Conservation (phyloP, 345 rosid genomes). For the Lumnitzera racemosa region DNA sequence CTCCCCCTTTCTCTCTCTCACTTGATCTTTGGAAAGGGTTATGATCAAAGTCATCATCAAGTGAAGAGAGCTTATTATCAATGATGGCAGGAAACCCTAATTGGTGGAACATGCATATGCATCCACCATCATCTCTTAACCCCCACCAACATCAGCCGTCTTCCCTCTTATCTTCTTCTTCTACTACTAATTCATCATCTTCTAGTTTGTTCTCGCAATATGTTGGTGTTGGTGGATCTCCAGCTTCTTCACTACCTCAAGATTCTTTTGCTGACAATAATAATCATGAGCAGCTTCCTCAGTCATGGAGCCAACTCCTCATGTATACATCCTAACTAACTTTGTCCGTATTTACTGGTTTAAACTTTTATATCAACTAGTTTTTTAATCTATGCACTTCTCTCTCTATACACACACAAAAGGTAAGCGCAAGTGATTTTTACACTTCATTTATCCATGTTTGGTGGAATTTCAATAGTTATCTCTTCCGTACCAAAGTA, state of each 20-base stretch:
- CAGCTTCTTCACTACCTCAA: conserved; percentile 25
- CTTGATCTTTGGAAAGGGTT: not conserved
- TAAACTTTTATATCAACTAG: not conserved
- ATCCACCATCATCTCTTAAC: conserved; percentile 34
- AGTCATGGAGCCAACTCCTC: conserved; percentile 58
- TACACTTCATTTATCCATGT: too few species aligned
- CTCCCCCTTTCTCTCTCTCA: not conserved
- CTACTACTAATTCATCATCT: conserved; percentile 17
- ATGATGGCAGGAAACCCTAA: conserved; percentile 78
- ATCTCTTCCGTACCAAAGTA: too few species aligned
- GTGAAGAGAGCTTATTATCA: conserved; percentile 16
- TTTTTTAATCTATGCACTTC: not conserved
- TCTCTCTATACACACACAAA: not conserved
- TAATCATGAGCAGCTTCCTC: conserved; percentile 34
- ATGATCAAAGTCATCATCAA: conserved; percentile 2
- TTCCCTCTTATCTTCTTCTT: conserved; percentile 8
- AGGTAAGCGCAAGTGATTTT: too few species aligned
- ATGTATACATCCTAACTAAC: conserved; percentile 21
- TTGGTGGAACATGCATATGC: conserved; percentile 47
- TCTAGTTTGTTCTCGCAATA: conserved; percentile 12
- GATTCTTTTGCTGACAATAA: conserved; percentile 22
- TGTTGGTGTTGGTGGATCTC: conserved; percentile 36
- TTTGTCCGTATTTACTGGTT: not conserved
- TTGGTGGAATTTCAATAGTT: too few species aligned
- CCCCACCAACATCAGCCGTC: conserved; percentile 8